Base-by-base conservation (phyloP, 164 flowering plant species). In the Vitis cinerea region DNA sequence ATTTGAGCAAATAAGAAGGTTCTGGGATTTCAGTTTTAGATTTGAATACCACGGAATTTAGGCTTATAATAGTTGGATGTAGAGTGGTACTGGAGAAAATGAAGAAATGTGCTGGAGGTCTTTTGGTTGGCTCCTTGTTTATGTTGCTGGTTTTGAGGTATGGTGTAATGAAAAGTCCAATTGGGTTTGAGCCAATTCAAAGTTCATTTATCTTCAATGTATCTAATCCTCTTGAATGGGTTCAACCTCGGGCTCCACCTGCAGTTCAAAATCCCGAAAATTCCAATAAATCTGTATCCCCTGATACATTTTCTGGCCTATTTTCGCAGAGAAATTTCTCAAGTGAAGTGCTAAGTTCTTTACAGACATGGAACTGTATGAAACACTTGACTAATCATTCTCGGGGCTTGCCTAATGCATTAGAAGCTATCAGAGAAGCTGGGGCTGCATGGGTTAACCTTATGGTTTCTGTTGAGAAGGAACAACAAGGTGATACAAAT, bases 371-470 rank as follows among this genome's bases (percentile, higher is more conserved):
- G 99, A 80, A 81, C 65, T 83, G 76, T 59, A 70, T 93, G 81
- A 86, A 83, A n/a, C 70, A 79, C 61, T 75, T 91, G 64, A 75
- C 89, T 10, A 75, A 78, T 69, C 75, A 83, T 66, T 75, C 88
- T 79, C 87, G 78, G 67, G 80, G 17, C 66, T 83, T 95, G 68
- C 95, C 98, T 58, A 88, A 90, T 79, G 89, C 92, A 54, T 71
- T 89, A 27, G 97, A 87, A 68, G 99, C 98, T 59, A 79, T 87
- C 29, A 91, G 80, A 75, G 95, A 95, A 87, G 98, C 97, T 73
- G 88, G 81, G 57, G 70, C 64, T 86, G 97, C 88, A 55, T 95
- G 99, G 99, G 81, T 78, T 65, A 82, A 78, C 76, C 93, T 95
- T 70, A 84, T 88, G 90, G 71, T 72, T 67, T 82, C 85, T 44